Conservation (phyloP, 768 basidiomycete species). For the Mycena epipterygia region DNA sequence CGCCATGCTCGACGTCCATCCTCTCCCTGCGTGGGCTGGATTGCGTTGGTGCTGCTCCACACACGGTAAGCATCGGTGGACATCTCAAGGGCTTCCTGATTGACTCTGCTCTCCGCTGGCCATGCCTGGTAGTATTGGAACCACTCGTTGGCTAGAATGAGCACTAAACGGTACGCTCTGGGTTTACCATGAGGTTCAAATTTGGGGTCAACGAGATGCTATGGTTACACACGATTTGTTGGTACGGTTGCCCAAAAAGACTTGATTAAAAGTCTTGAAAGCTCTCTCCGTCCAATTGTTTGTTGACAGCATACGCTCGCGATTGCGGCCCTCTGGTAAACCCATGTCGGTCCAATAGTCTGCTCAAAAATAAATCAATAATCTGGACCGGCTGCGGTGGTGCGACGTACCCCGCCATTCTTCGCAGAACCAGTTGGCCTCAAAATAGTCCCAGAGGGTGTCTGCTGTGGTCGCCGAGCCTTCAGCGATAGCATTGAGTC, state of each 20-base stretch:
- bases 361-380: background rate
- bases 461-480: background rate
- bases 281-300: slow-evolving; percentile 37
- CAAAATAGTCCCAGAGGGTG: background rate
- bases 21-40: background rate
- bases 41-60: slow-evolving; percentile 10
- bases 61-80: background rate
- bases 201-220: background rate
- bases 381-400: too few species aligned
- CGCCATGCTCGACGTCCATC: slow-evolving; percentile 11
- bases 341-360: slow-evolving; percentile 32
- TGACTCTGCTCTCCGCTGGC: slow-evolving; percentile 1
- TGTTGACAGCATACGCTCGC: slow-evolving; percentile 21
- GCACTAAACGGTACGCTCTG: slow-evolving; percentile 20
- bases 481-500: background rate
- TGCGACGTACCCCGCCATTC: slow-evolving; percentile 24
- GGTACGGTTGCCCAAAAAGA: slow-evolving; percentile 25
- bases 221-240: slow-evolving; percentile 32
- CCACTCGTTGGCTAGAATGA: slow-evolving; percentile 30
- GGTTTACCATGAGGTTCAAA: background rate
- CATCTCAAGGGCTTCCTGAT: slow-evolving; percentile 9
- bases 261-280: slow-evolving; percentile 33
- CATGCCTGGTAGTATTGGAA: slow-evolving; percentile 28
- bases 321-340: slow-evolving; percentile 11
- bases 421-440: slow-evolving; percentile 32